Evolutionary conservation across 768 basidiomycete genomes (phyloP), one percentile per base, ranked within the genome.

Genomic region (Jaapia argillacea): DNA sequence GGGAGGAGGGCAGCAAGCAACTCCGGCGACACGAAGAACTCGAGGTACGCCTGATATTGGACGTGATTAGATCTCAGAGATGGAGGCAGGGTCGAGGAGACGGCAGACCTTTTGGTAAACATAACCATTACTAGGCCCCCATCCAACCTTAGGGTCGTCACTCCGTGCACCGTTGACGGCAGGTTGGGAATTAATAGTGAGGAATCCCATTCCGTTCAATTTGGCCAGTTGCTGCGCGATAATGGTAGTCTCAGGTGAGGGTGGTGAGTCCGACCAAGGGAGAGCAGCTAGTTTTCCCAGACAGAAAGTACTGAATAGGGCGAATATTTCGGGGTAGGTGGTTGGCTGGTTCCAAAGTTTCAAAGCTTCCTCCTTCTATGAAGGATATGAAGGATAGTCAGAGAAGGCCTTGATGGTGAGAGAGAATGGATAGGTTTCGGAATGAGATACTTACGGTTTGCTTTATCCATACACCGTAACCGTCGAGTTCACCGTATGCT

Each of bases 151-250:
- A 49, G 80, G 78, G 62, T 97, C 85, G 43, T 88, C 82, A 54
- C 89, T 93, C 48, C 72, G 68, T 6, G 74, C 85, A 38, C 91
- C 92, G 55, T 94, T 88, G 24, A 97, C 92, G 2, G 91, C 92
- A 6, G 93, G 93, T 59, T 97, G 93, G 20, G 89, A 92, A 63
- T 97, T 97, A 68, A 97, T 97, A 1, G 91, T 97, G 52, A 98
- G 63, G 71, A 93, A 99, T 2, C 96, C 96, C 14, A 88, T 66
- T 42, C 80, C 74, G 60, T 98, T 99, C 69, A 98, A 79, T 58
- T 76, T 75, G 27, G 87, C 77, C 3, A 99, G 74, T 49, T 85
- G 76, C 35, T 71, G 63, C 6, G 87, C 66, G 55, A 99, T 98
- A 39, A 82, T 71, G 3, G 71, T 65, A 1, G 91, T 98, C 64